A percentile compares a stretch with the other conserved stretches of the same genome.
phyloP scores from a whole-genome alignment of 2,329 filamentous ascomycete species.

The Rachicladosporium sp. region DNA sequence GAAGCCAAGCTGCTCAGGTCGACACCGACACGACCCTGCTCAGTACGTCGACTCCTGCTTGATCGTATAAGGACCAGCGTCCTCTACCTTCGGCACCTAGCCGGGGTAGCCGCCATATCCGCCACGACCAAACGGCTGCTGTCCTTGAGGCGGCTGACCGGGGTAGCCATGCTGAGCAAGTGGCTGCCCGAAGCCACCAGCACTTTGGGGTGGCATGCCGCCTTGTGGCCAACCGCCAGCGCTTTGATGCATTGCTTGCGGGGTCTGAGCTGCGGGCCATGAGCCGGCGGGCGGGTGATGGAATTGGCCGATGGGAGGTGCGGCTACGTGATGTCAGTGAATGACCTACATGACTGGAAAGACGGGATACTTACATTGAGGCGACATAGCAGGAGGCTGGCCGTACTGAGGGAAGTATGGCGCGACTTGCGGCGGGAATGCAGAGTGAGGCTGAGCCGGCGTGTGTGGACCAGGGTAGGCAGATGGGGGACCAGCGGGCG shows the following conservation, averaged over 20 bases:
- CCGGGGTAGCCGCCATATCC: conserved; percentile 47
- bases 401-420: conserved; percentile 90
- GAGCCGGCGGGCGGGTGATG: conserved; percentile 40
- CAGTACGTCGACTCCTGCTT: neutral
- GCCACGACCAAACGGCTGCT: conserved; percentile 35
- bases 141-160: conserved; percentile 38
- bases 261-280: conserved; percentile 29
- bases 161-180: conserved; percentile 38
- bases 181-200: conserved; percentile 69
- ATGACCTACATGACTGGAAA: neutral
- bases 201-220: conserved; percentile 42
- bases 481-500: conserved; percentile 59
- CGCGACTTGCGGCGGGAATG: conserved; percentile 63
- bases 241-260: conserved; percentile 4
- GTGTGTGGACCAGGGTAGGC: conserved; percentile 18
- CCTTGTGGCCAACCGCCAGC: conserved; percentile 4
- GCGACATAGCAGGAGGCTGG: conserved; percentile 55
- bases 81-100: conserved; percentile 22
- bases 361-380: conserved; percentile 21
- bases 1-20: neutral
- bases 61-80: too few species aligned
- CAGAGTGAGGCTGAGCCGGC: conserved; percentile 31
- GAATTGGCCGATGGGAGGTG: conserved; percentile 45
- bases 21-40: neutral
- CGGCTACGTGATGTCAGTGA: conserved; percentile 29